phyloP scores from a whole-genome alignment of 148 eudicot species.

The Spergularia bocconei region DNA sequence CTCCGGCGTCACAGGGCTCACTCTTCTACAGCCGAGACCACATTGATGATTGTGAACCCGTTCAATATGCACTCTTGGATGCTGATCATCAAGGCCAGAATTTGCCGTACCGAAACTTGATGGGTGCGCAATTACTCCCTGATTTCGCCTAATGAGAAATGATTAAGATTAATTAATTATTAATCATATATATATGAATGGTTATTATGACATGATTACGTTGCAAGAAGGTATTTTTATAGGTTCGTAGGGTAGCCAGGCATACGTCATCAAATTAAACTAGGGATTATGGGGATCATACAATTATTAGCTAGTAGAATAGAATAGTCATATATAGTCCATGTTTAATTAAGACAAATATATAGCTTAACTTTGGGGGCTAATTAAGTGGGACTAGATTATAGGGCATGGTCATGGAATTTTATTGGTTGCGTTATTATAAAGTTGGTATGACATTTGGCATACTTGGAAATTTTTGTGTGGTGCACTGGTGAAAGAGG shows the following conservation, averaged over 20 bases:
- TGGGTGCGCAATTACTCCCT: slow-evolving; percentile 91
- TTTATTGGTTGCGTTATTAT: slow-evolving; percentile 16
- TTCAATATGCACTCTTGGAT: slow-evolving; percentile 63
- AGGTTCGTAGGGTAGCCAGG: slow-evolving; percentile 12
- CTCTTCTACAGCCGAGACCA: slow-evolving; percentile 63
- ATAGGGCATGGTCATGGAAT: slow-evolving; percentile 24
- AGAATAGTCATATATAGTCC: slow-evolving; percentile 2
- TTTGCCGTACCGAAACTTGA: slow-evolving; percentile 80
- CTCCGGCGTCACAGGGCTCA: slow-evolving; percentile 42
- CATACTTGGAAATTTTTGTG: not conserved
- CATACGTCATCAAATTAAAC: slow-evolving; percentile 2
- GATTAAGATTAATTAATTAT: not conserved
- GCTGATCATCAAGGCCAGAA: slow-evolving; percentile 59
- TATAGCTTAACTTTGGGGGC: slow-evolving; percentile 28
- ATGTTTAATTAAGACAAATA: slow-evolving; percentile 17
- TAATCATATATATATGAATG: not conserved
- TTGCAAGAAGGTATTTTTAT: slow-evolving; percentile 2
- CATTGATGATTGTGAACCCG: slow-evolving; percentile 57
- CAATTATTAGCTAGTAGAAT: not conserved
- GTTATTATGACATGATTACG: not conserved
- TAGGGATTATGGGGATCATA: slow-evolving; percentile 11
- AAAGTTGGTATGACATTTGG: slow-evolving; percentile 20
- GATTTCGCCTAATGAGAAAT: slow-evolving; percentile 53
- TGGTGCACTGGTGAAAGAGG: not conserved
- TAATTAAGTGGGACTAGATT: not conserved